Percentiles rank a stretch among this genome's conserved stretches.
Evolutionary conservation across 176 grass and related monocot species (phyloP).

Genomic region (Oryza australiensis): DNA sequence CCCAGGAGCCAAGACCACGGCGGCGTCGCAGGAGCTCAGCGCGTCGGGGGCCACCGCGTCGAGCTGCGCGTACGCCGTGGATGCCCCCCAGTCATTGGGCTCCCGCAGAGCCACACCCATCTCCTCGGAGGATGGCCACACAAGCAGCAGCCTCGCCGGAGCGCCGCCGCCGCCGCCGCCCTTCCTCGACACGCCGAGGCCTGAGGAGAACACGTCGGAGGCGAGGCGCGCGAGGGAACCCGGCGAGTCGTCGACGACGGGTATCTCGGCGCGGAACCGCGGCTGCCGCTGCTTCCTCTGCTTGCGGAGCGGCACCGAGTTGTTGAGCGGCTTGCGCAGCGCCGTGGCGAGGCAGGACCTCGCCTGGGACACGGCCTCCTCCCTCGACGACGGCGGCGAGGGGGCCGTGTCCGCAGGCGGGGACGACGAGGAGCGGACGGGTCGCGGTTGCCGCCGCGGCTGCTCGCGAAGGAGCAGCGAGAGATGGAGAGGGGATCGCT

Average conservation of each 20-base stretch:
- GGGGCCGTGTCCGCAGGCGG: not conserved
- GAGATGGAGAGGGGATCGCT: not conserved
- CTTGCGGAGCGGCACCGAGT: slow-evolving; percentile 50
- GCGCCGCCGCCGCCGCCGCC: slow-evolving; percentile 39
- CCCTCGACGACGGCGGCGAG: slow-evolving; percentile 60
- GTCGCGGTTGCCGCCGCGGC: not conserved
- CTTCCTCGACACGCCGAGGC: slow-evolving; percentile 48
- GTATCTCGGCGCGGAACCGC: slow-evolving; percentile 82
- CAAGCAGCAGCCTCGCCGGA: slow-evolving; percentile 47
- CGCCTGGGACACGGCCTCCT: slow-evolving; percentile 78
- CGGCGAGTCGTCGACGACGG: slow-evolving; percentile 75
- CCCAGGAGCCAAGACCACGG: slow-evolving; percentile 51
- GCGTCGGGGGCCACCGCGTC: slow-evolving; percentile 33
- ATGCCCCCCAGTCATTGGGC: slow-evolving; percentile 25
- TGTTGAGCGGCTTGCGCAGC: slow-evolving; percentile 71
- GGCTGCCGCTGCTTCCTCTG: slow-evolving; percentile 69
- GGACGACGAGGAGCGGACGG: slow-evolving; percentile 17
- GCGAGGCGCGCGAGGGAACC: slow-evolving; percentile 61
- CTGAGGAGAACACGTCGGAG: slow-evolving; percentile 54
- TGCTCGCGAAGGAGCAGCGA: not conserved
- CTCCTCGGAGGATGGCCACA: slow-evolving; percentile 55
- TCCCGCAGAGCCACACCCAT: slow-evolving; percentile 35
- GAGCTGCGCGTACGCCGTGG: slow-evolving; percentile 46
- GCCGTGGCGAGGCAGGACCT: slow-evolving; percentile 60
- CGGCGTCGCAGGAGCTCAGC: slow-evolving; percentile 49